phyloP scores from a whole-genome alignment of 2,329 filamentous ascomycete genomes.

The Coccinonectria pachysandricola region DNA sequence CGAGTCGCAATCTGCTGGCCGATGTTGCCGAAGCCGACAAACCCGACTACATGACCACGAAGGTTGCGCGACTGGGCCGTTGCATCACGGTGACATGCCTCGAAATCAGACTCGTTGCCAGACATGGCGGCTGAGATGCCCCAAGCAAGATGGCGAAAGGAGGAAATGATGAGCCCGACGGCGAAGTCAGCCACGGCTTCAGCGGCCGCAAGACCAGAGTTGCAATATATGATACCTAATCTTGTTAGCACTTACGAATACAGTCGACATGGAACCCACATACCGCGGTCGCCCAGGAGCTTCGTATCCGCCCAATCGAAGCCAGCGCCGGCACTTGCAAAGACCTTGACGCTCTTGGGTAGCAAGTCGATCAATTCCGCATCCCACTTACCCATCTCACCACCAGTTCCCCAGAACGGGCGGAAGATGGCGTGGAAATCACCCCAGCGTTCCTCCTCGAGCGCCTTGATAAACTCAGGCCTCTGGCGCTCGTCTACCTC shows the following conservation, averaged over 20 bases:
- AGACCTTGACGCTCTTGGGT: constrained; percentile 46
- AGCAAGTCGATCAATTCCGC: constrained; percentile 46
- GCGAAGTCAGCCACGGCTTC: constrained; percentile 66
- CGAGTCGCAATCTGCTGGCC: constrained; percentile 50
- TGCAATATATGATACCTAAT: constrained; percentile 62
- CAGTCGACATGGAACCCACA: constrained; percentile 1
- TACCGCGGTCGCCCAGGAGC: constrained; percentile 49
- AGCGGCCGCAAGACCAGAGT: constrained; percentile 57
- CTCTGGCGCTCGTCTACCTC: constrained; percentile 39
- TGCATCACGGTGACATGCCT: constrained; percentile 48
- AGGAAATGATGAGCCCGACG: constrained; percentile 56
- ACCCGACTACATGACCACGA: constrained; percentile 47
- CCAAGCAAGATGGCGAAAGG: constrained; percentile 59
- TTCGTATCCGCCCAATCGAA: constrained; percentile 58
- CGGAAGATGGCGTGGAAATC: constrained; percentile 46
- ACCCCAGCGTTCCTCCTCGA: constrained; percentile 43
- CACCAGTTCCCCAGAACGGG: constrained; percentile 53
- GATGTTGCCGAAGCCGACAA: constrained; percentile 61
- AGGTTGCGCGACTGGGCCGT: constrained; percentile 54
- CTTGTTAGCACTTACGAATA: too few relatives aligned
- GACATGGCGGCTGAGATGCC: constrained; percentile 45
- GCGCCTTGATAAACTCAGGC: constrained; percentile 36
- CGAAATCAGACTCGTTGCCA: constrained; percentile 31
- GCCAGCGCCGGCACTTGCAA: constrained; percentile 54
- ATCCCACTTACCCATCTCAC: constrained; percentile 58